Percentiles rank a stretch among this genome's conserved stretches.
Conservation (phyloP, 352 stramenopile species). For the Phytophthora tentaculata region DNA sequence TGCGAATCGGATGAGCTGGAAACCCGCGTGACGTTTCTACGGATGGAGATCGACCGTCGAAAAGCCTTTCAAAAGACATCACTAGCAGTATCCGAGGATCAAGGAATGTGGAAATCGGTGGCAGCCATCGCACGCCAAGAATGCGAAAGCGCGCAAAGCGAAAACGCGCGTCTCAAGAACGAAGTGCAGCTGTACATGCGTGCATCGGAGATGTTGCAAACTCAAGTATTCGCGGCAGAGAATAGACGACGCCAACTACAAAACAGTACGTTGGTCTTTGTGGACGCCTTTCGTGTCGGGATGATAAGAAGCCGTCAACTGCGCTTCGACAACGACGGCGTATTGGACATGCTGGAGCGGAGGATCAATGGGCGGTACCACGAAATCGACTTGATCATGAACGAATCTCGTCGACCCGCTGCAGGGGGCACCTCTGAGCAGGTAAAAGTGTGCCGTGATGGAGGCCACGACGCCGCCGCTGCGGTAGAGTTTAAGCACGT, state of each 20-base stretch:
- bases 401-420: conserved; percentile 4
- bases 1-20: conserved; percentile 18
- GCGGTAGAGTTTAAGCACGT: conserved; percentile 20
- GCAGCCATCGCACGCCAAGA: conserved; percentile 17
- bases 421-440: conserved; percentile 4
- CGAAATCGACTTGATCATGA: conserved; percentile 19
- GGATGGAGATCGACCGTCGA: conserved; percentile 1
- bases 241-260: conserved; percentile 6
- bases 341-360: conserved; percentile 19
- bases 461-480: neutral
- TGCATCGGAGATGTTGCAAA: conserved; percentile 7
- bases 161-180: conserved; percentile 16
- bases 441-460: conserved; percentile 25
- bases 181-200: conserved; percentile 12
- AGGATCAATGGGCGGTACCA: conserved; percentile 19
- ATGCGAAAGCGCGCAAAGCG: conserved; percentile 13
- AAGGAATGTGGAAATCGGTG: conserved; percentile 24
- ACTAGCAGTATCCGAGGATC: neutral
- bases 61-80: neutral
- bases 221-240: conserved; percentile 4
- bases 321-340: conserved; percentile 4
- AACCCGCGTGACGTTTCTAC: conserved; percentile 10
- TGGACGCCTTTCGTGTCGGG: conserved; percentile 13
- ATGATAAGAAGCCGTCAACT: conserved; percentile 6
- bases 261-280: neutral